Evolutionary conservation across 768 basidiomycete genomes (phyloP), one percentile per base, ranked within the genome.

Genomic region (Lactarius pseudohatsudake): DNA sequence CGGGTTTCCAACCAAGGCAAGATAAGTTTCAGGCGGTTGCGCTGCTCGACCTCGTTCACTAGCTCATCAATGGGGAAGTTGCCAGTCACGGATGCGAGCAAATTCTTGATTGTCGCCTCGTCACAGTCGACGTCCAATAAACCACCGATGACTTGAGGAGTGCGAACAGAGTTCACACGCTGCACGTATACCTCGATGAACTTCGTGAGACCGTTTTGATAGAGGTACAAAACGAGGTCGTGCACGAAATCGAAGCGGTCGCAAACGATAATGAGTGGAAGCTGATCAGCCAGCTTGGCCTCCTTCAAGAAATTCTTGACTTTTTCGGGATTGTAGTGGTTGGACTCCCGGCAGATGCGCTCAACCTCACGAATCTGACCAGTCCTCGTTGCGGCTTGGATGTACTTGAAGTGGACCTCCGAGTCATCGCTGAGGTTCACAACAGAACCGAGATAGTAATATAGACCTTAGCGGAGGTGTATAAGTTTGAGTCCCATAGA

Each of bases 281-380:
- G 87, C 76, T 98, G 97, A 75, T 98, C 97, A 43, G 88, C 80
- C 34, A 99, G 88, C 74, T 97, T 96, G 73, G 97, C 96, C 75
- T 99, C 97, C 78, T 98, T 98, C 77, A 98, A 87, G 89, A 98
- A 98, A 80, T 99, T 99, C 85, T 99, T 98, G 85, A 98, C 97
- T 79, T 99, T 99, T 82, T 99, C 97, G 1, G 97, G 93, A 77
- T 96, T 98, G 84, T 98, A 98, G 79, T 82, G 83, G 79, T 98
- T 98, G 77, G 92, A 94, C 80, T 99, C 97, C 62, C 97, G 84
- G 75, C 96, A 98, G 74, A 99, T 96, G 56, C 97, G 94, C 79
- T 99, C 97, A 64, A 99, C 97, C 76, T 99, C 97, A 58, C 97
- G 91, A 72, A 99, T 95, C 76, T 98, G 97, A 50, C 96, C 96